Evolutionary conservation across 768 basidiomycete genomes (phyloP), one percentile per base, ranked within the genome.

Genomic region (Lentinula boryana): DNA sequence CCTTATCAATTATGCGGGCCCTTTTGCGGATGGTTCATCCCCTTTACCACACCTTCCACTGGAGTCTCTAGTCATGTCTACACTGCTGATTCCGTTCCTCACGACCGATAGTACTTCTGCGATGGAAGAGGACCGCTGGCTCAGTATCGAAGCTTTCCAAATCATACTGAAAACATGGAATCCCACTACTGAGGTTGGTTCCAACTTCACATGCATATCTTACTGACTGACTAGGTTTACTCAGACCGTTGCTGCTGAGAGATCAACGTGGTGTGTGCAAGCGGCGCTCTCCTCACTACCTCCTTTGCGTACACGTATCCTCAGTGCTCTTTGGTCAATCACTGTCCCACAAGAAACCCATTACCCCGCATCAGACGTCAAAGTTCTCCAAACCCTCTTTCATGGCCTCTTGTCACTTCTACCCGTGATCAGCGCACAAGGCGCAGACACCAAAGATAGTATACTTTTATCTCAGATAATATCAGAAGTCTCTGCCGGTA

Each of bases 201-300:
- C 65, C 15, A 10, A 6, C 1, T 56, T 13, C 46, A 27, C 40
- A 49, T 43, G 44, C 18, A 18, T 50, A 51, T n/a, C 36, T 32
- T 8, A 9, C 41, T 18, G n/a, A 36, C 43, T 52, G 12, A 51
- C 61, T 12, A 58, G 27, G 27, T 35, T 16, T 55, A 38, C 21
- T 35, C 63, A 76, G 75, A 68, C 79, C 64, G 74, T 71, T 23
- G 81, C 79, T 57, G 74, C 87, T 9, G 84, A 84, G 61, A 82
- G 89, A 27, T 83, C 80, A 64, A 63, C 87, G 33, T 92, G 89
- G 89, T 90, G 88, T 67, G 84, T 84, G 64, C 82, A 80, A 63
- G 87, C 87, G 8, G 83, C 83, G 1, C 70, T 76, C 6, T 75
- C 77, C 18, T 72, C 75, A 43, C 63, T 73, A 6, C 75, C 79